These are phyloP conservation scores for Eleusine coracana DNA, from an alignment of 176 grass and related monocot genomes.

Conservation along the genomic window DNA sequence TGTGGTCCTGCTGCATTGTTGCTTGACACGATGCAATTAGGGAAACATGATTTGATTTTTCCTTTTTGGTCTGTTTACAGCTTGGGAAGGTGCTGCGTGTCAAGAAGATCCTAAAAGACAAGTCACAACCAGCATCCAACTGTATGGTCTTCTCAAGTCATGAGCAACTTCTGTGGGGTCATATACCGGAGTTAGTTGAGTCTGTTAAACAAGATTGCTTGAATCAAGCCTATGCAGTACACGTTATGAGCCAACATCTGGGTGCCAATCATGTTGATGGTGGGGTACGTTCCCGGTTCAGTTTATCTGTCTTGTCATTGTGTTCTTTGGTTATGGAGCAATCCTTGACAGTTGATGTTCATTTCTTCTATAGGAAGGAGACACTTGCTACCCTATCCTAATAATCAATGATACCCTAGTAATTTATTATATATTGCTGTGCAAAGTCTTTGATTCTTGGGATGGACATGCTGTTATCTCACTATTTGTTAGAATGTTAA, in stretches of 20 bases:
- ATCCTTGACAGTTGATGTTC: background rate
- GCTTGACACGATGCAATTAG: background rate
- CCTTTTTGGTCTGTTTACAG: conserved; percentile 41
- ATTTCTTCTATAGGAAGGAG: background rate
- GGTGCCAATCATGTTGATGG: conserved; percentile 64
- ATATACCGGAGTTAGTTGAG: conserved; percentile 58
- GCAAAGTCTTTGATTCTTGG: background rate
- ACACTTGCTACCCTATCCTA: background rate
- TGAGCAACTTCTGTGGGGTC: conserved; percentile 73
- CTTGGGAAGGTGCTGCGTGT: conserved; percentile 83
- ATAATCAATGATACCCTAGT: background rate
- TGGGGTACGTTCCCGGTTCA: conserved; percentile 54
- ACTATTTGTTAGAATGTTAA: background rate
- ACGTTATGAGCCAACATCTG: conserved; percentile 76
- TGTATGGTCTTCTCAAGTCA: conserved; percentile 64
- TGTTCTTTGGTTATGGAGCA: background rate
- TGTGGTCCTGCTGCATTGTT: background rate
- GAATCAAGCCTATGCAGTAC: conserved; percentile 59
- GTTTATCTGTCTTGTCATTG: background rate
- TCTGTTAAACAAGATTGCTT: conserved; percentile 65
- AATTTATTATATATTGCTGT: background rate
- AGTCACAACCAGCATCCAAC: conserved; percentile 38
- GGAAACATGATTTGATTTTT: background rate
- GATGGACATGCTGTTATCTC: background rate
- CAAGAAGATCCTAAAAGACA: conserved; percentile 64